These are phyloP conservation scores for Medicago lupulina DNA, from an alignment of 306 rosid genomes.

Conservation along the genomic window DNA sequence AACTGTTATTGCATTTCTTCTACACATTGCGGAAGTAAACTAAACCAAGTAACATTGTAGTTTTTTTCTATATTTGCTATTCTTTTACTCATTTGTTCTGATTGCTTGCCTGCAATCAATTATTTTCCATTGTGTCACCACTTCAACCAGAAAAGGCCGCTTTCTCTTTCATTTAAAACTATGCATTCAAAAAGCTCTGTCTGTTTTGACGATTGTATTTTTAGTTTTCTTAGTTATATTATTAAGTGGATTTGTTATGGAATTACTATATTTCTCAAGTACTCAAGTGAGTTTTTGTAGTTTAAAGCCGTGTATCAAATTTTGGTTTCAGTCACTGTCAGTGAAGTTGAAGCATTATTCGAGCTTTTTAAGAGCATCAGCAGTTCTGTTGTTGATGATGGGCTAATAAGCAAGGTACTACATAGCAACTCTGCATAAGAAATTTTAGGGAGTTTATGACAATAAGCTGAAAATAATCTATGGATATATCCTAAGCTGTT, in stretches of 20 bases:
- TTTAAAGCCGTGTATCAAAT: constrained; percentile 37
- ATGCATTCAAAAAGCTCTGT: constrained; percentile 26
- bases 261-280: constrained; percentile 26
- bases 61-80: background rate
- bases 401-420: constrained; percentile 87
- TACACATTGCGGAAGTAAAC: constrained; percentile 21
- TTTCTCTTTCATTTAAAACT: background rate
- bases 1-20: constrained; percentile 6
- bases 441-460: background rate
- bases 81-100: background rate
- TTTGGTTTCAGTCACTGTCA: constrained; percentile 82
- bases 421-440: background rate
- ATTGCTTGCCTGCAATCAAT: constrained; percentile 1
- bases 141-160: background rate
- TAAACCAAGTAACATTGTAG: constrained; percentile 7
- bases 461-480: background rate
- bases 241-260: constrained; percentile 24
- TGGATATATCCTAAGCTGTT: background rate
- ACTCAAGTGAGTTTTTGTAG: constrained; percentile 6
- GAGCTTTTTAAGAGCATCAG: constrained; percentile 97
- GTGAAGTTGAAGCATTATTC: constrained; percentile 94
- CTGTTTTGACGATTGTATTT: constrained; percentile 16
- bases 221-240: constrained; percentile 11
- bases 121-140: constrained; percentile 4
- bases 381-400: constrained; percentile 92